These are phyloP conservation scores for Salix purpurea DNA, from an alignment of 345 rosid genomes.

Conservation along the genomic window DNA sequence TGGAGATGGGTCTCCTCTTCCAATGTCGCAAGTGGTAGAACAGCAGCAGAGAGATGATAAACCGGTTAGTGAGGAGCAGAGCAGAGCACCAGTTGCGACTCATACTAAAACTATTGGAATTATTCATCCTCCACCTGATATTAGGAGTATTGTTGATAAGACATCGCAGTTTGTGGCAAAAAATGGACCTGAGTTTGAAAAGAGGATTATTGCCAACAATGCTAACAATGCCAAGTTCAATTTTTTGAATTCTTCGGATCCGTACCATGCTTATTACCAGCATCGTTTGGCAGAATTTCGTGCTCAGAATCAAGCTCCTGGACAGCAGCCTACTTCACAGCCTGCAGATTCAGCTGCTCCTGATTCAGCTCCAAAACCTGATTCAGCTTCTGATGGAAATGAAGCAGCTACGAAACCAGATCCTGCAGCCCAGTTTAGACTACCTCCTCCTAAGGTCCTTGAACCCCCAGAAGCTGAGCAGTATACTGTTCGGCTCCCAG, in stretches of 20 bases:
- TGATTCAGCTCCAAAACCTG: constrained; percentile 32
- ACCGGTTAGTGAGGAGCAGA: constrained; percentile 39
- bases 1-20: constrained; percentile 59
- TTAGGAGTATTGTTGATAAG: constrained; percentile 72
- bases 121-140: constrained; percentile 82
- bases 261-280: constrained; percentile 76
- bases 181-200: constrained; percentile 77
- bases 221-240: constrained; percentile 70
- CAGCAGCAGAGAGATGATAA: constrained; percentile 32
- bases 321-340: constrained; percentile 30
- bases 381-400: constrained; percentile 22
- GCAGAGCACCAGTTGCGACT: constrained; percentile 50
- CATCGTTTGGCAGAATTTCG: constrained; percentile 66
- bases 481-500: constrained; percentile 73
- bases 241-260: constrained; percentile 58
- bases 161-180: constrained; percentile 72
- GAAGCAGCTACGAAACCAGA: constrained; percentile 48
- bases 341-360: constrained; percentile 32
- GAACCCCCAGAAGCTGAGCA: constrained; percentile 76
- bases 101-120: constrained; percentile 83
- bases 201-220: constrained; percentile 60
- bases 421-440: constrained; percentile 56
- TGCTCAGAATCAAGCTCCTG: constrained; percentile 50
- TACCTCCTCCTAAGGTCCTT: constrained; percentile 48
- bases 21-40: constrained; percentile 54